A percentile compares a stretch with the other conserved stretches of the same genome.
phyloP scores from a whole-genome alignment of 2,329 filamentous ascomycete species.

The Thelonectria blattea region DNA sequence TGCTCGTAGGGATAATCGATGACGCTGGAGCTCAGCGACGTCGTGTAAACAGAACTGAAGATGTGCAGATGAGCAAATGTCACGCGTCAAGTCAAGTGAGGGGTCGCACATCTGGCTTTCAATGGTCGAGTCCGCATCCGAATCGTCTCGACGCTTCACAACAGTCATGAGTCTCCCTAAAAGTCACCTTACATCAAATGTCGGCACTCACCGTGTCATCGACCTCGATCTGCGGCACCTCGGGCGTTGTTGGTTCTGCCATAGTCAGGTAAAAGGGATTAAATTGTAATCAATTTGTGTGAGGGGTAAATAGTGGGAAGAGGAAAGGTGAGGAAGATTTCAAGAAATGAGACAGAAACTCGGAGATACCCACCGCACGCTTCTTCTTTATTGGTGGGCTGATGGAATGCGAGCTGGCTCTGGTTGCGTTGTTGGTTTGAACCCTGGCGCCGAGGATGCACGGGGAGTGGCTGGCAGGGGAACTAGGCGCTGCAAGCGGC shows the following conservation, averaged over 20 bases:
- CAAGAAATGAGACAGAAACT: neutral
- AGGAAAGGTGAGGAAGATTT: neutral
- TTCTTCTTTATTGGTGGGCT: neutral
- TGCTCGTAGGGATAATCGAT: constrained; percentile 38
- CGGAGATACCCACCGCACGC: neutral
- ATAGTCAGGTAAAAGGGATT: neutral
- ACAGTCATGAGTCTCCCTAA: neutral
- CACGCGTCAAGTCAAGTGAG: neutral
- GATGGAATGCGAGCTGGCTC: neutral
- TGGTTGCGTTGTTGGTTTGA: neutral
- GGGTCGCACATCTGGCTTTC: neutral
- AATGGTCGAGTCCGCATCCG: neutral
- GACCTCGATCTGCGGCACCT: neutral
- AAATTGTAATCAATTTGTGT: neutral
- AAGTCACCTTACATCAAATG: neutral
- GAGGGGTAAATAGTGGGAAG: neutral
- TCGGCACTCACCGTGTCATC: neutral
- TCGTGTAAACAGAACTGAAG: constrained; percentile 22
- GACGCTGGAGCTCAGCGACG: constrained; percentile 39
- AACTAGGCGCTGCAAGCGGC: neutral
- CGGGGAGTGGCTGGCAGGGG: neutral
- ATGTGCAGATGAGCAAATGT: neutral
- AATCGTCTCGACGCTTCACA: neutral
- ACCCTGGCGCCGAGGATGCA: neutral
- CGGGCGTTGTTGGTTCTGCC: neutral